phyloP scores from a whole-genome alignment of 2,329 filamentous ascomycete genomes.

The Penicillium sp. region DNA sequence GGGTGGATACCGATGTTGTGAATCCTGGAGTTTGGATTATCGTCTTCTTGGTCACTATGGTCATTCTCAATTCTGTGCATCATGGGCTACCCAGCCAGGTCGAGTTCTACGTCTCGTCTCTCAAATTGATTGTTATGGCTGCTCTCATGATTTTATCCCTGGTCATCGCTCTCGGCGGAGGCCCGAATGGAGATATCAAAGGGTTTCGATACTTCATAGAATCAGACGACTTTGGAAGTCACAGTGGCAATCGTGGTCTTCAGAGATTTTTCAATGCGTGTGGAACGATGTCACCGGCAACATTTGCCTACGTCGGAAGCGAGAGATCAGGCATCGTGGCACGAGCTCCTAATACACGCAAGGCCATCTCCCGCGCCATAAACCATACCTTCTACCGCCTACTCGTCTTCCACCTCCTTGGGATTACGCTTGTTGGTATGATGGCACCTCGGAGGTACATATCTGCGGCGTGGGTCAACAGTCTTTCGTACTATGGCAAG shows the following conservation, averaged over 20 bases:
- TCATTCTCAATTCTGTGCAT: slow-evolving; percentile 68
- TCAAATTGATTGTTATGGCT: slow-evolving; percentile 69
- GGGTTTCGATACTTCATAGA: slow-evolving; percentile 69
- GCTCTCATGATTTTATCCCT: slow-evolving; percentile 68
- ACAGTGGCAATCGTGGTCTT: slow-evolving; percentile 41
- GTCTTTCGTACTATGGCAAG: slow-evolving; percentile 42
- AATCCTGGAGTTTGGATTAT: slow-evolving; percentile 80
- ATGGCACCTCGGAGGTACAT: slow-evolving; percentile 69
- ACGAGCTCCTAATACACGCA: slow-evolving; percentile 76
- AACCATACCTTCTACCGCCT: slow-evolving; percentile 81
- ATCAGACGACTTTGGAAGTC: slow-evolving; percentile 59
- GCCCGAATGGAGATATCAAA: slow-evolving; percentile 61
- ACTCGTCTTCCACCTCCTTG: slow-evolving; percentile 75
- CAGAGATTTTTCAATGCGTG: slow-evolving; percentile 66
- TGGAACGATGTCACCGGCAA: slow-evolving; percentile 72
- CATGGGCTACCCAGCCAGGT: slow-evolving; percentile 70
- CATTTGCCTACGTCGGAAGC: slow-evolving; percentile 77
- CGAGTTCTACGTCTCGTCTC: slow-evolving; percentile 60
- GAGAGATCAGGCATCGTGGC: slow-evolving; percentile 76
- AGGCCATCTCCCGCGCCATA: slow-evolving; percentile 75
- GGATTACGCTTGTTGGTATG: slow-evolving; percentile 75
- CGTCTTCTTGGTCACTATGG: slow-evolving; percentile 65
- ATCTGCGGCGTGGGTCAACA: slow-evolving; percentile 53
- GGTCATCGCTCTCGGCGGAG: slow-evolving; percentile 67
- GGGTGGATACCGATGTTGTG: slow-evolving; percentile 66